Evolutionary conservation across 1,284 basidiomycete genomes (phyloP), one percentile per base, ranked within the genome.

Genomic region (Cryptococcus deneoformans): DNA sequence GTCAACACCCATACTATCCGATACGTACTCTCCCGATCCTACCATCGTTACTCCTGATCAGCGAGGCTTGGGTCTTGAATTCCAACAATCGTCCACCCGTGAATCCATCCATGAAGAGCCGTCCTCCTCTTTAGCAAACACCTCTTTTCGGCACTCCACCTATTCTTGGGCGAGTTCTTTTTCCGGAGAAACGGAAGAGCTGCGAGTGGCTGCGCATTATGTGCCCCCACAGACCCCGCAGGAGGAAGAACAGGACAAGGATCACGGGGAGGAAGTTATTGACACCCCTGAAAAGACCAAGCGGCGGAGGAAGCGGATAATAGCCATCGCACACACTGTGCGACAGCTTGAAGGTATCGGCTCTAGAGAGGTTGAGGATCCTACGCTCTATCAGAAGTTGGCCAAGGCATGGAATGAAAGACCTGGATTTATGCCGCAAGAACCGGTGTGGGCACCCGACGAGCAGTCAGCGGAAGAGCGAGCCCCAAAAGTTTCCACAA

Each of bases 101-200:
- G 34, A 49, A n/a, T n/a, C 52, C 7, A 11, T 7, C 9, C 29
- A 16, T 7, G 20, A 35, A 35, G 39, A 24, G 38, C 43, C 35
- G 14, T 48, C 56, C 16, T 37, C 46, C 16, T 42, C 49, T 6
- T 52, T 52, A n/a, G 58, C 58, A 16, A 37, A 53, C 14, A 63
- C 62, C 6, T 40, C 50, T 2, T 37, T 58, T 35, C 58, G 61
- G 40, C 66, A 66, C 11, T 69, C 60, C 5, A 58, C 69, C 6
- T 71, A 71, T 54, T 69, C 68, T 1, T 71, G 69, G 69, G 69
- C 69, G 4, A 64, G 63, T 5, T 61, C 57, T 2, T 71, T 71
- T 57, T 69, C 68, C 4, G 69, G 69, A 29, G 69, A 71, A 56
- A 69, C 69, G 1, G 55, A 50, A 24, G 69, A 71, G 39, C 57